Conservation (phyloP, 1,284 basidiomycete species). For the Sanghuangporus weigelae region DNA sequence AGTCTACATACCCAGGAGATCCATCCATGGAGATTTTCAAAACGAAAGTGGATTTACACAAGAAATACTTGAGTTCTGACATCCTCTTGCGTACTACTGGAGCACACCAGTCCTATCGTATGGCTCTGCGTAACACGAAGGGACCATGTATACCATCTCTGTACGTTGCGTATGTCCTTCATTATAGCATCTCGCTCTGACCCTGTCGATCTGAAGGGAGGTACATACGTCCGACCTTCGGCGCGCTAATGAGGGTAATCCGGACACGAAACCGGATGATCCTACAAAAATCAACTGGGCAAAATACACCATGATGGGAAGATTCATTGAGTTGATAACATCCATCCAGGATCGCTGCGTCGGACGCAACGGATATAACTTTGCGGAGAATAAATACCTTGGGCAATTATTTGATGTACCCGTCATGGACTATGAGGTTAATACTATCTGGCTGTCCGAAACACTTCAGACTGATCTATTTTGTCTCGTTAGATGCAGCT, state of each 20-base stretch:
- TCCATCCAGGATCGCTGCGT: conserved; percentile 71
- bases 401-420: conserved; percentile 41
- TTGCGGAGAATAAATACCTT: conserved; percentile 46
- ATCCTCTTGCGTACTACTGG: conserved; percentile 66
- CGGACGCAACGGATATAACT: conserved; percentile 51
- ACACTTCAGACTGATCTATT: background rate
- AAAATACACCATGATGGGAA: conserved; percentile 80
- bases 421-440: conserved; percentile 63
- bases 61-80: conserved; percentile 72
- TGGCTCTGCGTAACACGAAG: conserved; percentile 74
- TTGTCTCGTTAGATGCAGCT: conserved; percentile 11
- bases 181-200: background rate
- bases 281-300: conserved; percentile 74
- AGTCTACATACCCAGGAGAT: conserved; percentile 64
- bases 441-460: background rate
- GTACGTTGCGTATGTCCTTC: conserved; percentile 37
- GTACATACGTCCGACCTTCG: conserved; percentile 81
- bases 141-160: conserved; percentile 78
- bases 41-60: conserved; percentile 55
- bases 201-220: conserved; percentile 44
- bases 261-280: conserved; percentile 55
- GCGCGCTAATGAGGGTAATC: conserved; percentile 71
- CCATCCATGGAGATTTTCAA: conserved; percentile 66
- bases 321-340: conserved; percentile 63
- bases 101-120: conserved; percentile 72